phyloP scores from a whole-genome alignment of 495 filamentous ascomycete genomes.

The Tuber brumale region DNA sequence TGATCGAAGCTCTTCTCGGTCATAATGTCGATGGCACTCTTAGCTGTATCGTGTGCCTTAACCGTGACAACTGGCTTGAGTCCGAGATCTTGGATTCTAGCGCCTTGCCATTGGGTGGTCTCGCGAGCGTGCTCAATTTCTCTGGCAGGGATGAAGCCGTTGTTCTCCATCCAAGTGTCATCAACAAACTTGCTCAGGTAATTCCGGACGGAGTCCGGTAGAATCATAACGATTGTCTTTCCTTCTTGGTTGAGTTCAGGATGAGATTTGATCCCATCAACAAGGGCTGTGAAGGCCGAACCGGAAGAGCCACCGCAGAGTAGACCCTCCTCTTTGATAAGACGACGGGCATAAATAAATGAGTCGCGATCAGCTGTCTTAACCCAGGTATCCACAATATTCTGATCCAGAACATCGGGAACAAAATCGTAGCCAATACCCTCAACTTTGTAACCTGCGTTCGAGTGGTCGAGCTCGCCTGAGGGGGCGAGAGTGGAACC shows the following conservation, averaged over 20 bases:
- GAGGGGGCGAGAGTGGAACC: constrained; percentile 85
- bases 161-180: constrained; percentile 95
- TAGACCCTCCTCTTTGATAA: constrained; percentile 92
- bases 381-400: constrained; percentile 86
- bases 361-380: constrained; percentile 93
- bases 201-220: constrained; percentile 92
- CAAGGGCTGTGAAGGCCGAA: constrained; percentile 79
- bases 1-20: constrained; percentile 95
- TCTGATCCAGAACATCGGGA: constrained; percentile 80
- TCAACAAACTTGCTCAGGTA: constrained; percentile 99
- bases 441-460: constrained; percentile 91
- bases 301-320: constrained; percentile 92
- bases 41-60: constrained; percentile 57
- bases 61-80: constrained; percentile 90
- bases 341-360: constrained; percentile 76
- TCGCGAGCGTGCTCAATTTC: constrained; percentile 27
- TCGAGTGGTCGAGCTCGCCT: constrained; percentile 64
- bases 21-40: constrained; percentile 92
- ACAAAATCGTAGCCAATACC: constrained; percentile 99
- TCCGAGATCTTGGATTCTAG: constrained; percentile 71
- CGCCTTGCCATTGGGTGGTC: constrained; percentile 48
- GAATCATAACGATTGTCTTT: constrained; percentile 71
- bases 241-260: constrained; percentile 29
- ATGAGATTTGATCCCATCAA: constrained; percentile 70
- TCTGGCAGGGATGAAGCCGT: constrained; percentile 65